These are phyloP conservation scores for Lycium barbarum DNA, from an alignment of 257 asterid genomes.

Conservation along the genomic window DNA sequence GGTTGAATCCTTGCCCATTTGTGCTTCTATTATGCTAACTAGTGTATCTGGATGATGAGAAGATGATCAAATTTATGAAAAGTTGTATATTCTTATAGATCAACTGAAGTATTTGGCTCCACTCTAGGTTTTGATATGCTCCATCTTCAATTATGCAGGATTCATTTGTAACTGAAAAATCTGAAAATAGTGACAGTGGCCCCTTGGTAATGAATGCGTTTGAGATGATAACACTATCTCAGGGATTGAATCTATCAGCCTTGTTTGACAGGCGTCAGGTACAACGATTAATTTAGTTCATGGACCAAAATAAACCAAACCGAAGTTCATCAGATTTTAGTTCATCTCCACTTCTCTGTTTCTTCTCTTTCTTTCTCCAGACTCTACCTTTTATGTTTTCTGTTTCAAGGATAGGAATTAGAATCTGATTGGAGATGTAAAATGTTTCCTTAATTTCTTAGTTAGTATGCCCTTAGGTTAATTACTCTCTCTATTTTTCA, in stretches of 20 bases:
- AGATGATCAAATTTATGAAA: background rate
- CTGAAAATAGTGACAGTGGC: conserved; percentile 53
- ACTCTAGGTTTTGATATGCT: background rate
- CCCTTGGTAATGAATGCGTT: conserved; percentile 95
- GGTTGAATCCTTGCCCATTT: conserved; percentile 49
- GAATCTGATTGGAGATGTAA: background rate
- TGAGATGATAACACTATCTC: conserved; percentile 98
- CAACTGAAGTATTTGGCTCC: background rate
- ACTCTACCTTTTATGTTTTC: background rate
- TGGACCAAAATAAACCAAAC: background rate
- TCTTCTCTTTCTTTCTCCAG: background rate
- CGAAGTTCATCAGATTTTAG: background rate
- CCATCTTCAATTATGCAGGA: conserved; percentile 60
- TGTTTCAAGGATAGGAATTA: background rate
- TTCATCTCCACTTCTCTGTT: background rate
- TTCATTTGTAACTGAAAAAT: conserved; percentile 75
- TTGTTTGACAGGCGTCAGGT: conserved; percentile 97
- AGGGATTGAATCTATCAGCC: conserved; percentile 91
- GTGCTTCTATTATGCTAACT: conserved; percentile 12
- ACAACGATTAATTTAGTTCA: conserved; percentile 29
- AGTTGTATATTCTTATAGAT: background rate
- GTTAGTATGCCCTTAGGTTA: background rate
- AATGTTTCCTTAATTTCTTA: background rate
- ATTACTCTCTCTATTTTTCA: background rate
- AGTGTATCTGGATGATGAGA: background rate